These are phyloP conservation scores for Ganoderma meredithae DNA, from an alignment of 1,284 basidiomycete species.

Conservation along the genomic window DNA sequence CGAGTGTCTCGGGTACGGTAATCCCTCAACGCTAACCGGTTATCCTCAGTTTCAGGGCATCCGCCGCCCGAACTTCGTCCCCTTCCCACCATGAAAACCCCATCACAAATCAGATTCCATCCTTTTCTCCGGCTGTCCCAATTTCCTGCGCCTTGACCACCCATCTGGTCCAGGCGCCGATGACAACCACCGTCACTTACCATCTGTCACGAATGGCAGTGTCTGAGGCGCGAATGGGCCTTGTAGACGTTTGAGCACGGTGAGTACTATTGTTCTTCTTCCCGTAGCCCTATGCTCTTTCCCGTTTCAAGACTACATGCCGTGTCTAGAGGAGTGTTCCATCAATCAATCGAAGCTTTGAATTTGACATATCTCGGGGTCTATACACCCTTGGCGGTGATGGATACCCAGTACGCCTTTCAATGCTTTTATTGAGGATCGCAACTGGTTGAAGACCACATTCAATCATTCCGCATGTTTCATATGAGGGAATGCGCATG, in stretches of 20 bases:
- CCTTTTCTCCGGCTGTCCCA: no score
- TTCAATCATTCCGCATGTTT: no score
- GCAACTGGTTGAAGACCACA: not conserved
- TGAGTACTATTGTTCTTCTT: not conserved
- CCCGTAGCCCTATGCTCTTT: not conserved
- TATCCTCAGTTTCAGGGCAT: no score
- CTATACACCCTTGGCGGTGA: not conserved
- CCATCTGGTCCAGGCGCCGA: no score
- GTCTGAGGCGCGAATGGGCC: not conserved
- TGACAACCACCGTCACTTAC: no score
- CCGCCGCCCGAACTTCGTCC: no score
- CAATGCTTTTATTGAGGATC: not conserved
- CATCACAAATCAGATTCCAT: not conserved
- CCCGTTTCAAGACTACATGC: not conserved
- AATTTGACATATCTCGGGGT: not conserved
- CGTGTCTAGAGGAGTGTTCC: not conserved
- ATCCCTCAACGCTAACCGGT: no score
- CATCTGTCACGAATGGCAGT: no score
- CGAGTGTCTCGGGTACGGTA: no score
- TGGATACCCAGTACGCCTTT: not conserved
- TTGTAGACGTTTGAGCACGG: not conserved
- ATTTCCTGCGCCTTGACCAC: not conserved
- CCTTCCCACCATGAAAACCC: no score
- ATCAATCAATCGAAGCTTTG: not conserved
- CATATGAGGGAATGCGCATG: no score